phyloP scores from a whole-genome alignment of 176 grass and related monocot genomes.

The Calamus simplicifolius region DNA sequence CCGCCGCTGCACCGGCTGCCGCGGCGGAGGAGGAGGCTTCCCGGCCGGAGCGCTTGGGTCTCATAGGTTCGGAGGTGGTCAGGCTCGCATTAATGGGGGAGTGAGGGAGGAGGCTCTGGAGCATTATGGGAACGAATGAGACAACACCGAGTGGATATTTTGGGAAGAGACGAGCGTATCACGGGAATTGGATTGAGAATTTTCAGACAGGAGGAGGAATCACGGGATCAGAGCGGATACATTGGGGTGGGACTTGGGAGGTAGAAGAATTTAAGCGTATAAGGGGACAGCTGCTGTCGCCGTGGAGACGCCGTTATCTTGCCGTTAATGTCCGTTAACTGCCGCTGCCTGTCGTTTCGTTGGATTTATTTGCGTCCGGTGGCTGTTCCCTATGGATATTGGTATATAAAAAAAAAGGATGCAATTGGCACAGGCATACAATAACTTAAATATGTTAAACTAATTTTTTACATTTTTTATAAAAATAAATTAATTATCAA shows the following conservation, averaged over 20 bases:
- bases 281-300: background rate
- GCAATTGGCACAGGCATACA: no score
- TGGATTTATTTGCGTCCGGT: no score
- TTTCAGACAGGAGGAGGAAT: no score
- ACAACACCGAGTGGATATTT: conserved; percentile 3
- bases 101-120: conserved; percentile 39
- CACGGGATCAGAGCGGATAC: no score
- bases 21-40: conserved; percentile 22
- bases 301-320: background rate
- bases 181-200: conserved; percentile 13
- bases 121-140: conserved; percentile 30
- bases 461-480: no score
- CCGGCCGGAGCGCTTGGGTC: conserved; percentile 37
- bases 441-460: no score
- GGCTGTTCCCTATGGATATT: no score
- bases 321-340: conserved; percentile 14
- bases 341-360: conserved; percentile 28
- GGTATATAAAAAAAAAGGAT: no score
- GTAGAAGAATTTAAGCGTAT: background rate
- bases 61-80: conserved; percentile 21
- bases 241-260: background rate
- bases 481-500: no score
- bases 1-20: background rate
- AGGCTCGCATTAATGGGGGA: conserved; percentile 19
- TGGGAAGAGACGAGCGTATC: background rate